phyloP scores from a whole-genome alignment of 345 rosid species.

The Microcos paniculata region DNA sequence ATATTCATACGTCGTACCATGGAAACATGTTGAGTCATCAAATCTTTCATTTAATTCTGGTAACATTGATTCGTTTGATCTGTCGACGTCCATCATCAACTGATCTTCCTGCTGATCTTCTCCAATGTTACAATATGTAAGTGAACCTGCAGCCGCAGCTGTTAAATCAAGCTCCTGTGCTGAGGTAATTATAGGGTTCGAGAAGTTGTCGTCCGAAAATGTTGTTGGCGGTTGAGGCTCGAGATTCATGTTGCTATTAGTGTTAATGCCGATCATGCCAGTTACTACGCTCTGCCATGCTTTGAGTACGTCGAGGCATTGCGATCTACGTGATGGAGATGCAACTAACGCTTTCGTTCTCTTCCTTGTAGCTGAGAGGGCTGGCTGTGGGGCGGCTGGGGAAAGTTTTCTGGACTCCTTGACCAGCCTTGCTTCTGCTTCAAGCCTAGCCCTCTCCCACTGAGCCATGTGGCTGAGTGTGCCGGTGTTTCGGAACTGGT shows the following conservation, averaged over 20 bases:
- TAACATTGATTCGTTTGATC: neutral
- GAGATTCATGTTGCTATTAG: neutral
- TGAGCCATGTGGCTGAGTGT: conserved; percentile 37
- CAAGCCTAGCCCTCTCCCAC: conserved; percentile 40
- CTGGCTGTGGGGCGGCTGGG: neutral
- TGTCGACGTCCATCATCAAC: conserved; percentile 4
- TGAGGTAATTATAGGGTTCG: neutral
- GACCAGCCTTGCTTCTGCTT: conserved; percentile 33
- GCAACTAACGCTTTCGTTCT: neutral
- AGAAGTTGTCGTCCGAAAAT: conserved; percentile 15
- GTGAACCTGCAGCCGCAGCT: neutral
- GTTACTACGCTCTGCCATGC: conserved; percentile 38
- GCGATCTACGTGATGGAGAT: conserved; percentile 20
- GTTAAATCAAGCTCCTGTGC: neutral
- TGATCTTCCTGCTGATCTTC: neutral
- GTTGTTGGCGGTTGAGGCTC: conserved; percentile 27
- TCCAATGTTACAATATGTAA: neutral
- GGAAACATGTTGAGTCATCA: conserved; percentile 11
- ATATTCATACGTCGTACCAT: neutral
- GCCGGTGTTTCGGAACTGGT: neutral
- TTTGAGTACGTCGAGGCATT: conserved; percentile 46
- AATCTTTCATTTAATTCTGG: neutral
- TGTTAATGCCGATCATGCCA: conserved; percentile 25
- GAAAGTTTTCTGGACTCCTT: conserved; percentile 13
- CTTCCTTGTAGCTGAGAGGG: neutral